Percentiles rank a stretch among this genome's conserved stretches.
Evolutionary conservation across 108 stramenopile genomes (phyloP).

Genomic region (Pseudonitzschia multistriata): DNA sequence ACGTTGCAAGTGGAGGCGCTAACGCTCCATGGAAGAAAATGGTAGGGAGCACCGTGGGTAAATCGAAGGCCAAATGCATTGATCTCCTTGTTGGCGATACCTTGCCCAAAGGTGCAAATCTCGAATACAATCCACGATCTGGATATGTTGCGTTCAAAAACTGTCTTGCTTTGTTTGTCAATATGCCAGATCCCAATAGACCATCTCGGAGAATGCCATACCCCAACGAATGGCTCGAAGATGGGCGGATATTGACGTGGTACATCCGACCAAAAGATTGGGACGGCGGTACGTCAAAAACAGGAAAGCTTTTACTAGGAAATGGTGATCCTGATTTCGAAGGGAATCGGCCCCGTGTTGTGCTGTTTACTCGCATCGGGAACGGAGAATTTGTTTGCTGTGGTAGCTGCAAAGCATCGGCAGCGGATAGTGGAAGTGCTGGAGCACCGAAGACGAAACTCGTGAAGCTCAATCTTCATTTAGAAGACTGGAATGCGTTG

Average conservation of each 20-base stretch:
- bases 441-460: not conserved
- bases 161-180: constrained; percentile 38
- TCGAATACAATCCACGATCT: constrained; percentile 32
- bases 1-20: not conserved
- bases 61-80: constrained; percentile 33
- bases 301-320: constrained; percentile 14
- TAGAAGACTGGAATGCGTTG: constrained; percentile 39
- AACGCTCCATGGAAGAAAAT: constrained; percentile 5
- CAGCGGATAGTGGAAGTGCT: not conserved
- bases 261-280: constrained; percentile 35
- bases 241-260: constrained; percentile 38
- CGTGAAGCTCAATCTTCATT: constrained; percentile 15
- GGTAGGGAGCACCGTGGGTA: constrained; percentile 17
- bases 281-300: constrained; percentile 22
- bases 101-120: constrained; percentile 11
- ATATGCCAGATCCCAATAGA: constrained; percentile 17
- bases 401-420: constrained; percentile 28
- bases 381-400: constrained; percentile 36
- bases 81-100: constrained; percentile 12
- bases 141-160: constrained; percentile 36
- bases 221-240: constrained; percentile 42
- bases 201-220: constrained; percentile 31
- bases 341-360: not conserved
- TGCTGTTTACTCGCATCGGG: constrained; percentile 31
- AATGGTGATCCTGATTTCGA: constrained; percentile 3